Base-by-base conservation (phyloP, 2,329 filamentous ascomycete species). In the Tolypocladium cylindrosporum region DNA sequence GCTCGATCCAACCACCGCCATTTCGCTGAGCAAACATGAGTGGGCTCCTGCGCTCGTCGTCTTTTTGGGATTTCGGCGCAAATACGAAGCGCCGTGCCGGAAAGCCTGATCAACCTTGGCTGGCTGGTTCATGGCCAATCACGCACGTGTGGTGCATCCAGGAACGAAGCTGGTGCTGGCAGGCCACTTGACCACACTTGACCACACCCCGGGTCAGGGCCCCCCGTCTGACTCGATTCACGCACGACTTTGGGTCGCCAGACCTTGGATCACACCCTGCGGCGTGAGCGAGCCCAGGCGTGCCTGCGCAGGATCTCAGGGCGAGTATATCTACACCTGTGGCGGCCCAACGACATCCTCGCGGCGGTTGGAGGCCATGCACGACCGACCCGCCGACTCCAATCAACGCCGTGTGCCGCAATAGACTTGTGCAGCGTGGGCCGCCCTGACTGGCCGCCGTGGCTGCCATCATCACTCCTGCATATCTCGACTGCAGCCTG, bases 381-480 rank as follows among this genome's bases (percentile, higher is more conserved):
- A 60, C 56, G 54, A 57, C 48, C 56, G 59, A 57, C 56, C 52
- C 48, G 57, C 56, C 55, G 37, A 59, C 57, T 54, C 63, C 61
- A 61, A 65, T 63, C 60, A 62, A 51, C 55, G 50, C 55, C 56
- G 56, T 57, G 54, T 57, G 59, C 61, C 61, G 60, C 60, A 54
- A 56, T 58, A 61, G 59, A 42, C 62, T 56, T 51, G 54, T 62
- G 64, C 63, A 63, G 62, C 61, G 61, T 61, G 59, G 62, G 64
- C 61, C 54, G 56, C 59, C 61, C 61, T 63, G 61, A 66, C 62
- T 67, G 65, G 65, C 58, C 59, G 54, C 54, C 58, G 59, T 59
- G 55, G 59, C 57, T 58, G 59, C 57, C 37, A 31, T 14, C 43
- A 24, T 40, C n/a, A 10, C 13, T 36, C 31, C 40, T 51, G 31